Percentiles rank a stretch among this genome's conserved stretches.
phyloP scores from a whole-genome alignment of 495 filamentous ascomycete genomes.

The Penicillium egyptiacum region DNA sequence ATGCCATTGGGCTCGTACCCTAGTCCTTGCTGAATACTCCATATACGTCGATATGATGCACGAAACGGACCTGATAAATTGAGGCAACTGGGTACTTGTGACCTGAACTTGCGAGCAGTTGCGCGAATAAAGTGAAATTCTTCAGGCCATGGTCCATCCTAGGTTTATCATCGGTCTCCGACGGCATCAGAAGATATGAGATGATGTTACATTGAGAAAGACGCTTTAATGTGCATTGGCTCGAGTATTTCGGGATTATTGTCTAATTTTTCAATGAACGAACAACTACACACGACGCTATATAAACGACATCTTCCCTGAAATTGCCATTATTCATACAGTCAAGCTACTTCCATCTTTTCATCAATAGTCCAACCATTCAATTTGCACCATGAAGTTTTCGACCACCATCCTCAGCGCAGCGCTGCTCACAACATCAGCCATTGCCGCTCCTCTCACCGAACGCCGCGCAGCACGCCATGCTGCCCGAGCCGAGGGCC shows the following conservation, averaged over 20 bases:
- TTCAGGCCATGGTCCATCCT: background rate
- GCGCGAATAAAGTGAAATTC: background rate
- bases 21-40: background rate
- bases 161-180: background rate
- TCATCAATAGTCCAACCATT: background rate
- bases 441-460: conserved; percentile 31
- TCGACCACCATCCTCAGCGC: conserved; percentile 20
- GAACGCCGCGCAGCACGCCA: conserved; percentile 19
- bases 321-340: background rate
- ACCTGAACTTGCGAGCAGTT: background rate
- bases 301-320: background rate
- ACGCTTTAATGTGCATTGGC: background rate
- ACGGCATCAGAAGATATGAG: background rate
- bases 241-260: background rate
- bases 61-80: background rate
- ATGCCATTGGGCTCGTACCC: background rate
- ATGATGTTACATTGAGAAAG: conserved; percentile 1
- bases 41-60: no score
- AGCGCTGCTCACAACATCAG: conserved; percentile 26
- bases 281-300: background rate
- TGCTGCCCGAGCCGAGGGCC: conserved; percentile 12
- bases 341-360: background rate
- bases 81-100: background rate
- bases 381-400: conserved; percentile 31
- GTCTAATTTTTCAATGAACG: background rate